Percentiles rank a stretch among this genome's conserved stretches.
Conservation (phyloP, 768 basidiomycete species). For the Polyporus arcularius region DNA sequence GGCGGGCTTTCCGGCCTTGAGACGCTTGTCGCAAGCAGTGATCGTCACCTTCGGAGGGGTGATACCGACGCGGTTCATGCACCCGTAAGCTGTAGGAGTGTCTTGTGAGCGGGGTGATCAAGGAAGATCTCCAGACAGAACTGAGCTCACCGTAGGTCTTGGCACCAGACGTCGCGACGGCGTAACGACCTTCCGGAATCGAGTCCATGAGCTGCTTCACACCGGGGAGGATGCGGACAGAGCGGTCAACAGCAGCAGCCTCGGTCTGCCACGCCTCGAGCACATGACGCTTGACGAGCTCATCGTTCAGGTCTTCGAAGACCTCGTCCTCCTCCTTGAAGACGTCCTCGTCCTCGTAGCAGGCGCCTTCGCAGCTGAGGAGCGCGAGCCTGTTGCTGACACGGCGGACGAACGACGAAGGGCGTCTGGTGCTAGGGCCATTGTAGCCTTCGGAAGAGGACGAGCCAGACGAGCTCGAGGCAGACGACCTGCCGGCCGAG, state of each 20-base stretch:
- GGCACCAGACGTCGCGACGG: slow-evolving; percentile 74
- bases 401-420: slow-evolving; percentile 47
- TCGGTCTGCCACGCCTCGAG: slow-evolving; percentile 57
- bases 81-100: slow-evolving; percentile 51
- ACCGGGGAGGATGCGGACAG: slow-evolving; percentile 72
- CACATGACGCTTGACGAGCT: slow-evolving; percentile 23
- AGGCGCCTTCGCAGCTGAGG: slow-evolving; percentile 31
- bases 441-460: slow-evolving; percentile 38
- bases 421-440: slow-evolving; percentile 33
- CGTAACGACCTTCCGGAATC: slow-evolving; percentile 62
- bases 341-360: slow-evolving; percentile 37
- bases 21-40: slow-evolving; percentile 74
- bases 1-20: slow-evolving; percentile 64
- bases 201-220: slow-evolving; percentile 65
- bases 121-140: background rate
- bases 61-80: slow-evolving; percentile 70
- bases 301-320: slow-evolving; percentile 16
- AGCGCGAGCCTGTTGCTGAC: slow-evolving; percentile 37
- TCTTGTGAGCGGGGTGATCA: slow-evolving; percentile 11
- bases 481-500: slow-evolving; percentile 37
- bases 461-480: slow-evolving; percentile 43
- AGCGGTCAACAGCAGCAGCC: slow-evolving; percentile 55
- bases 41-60: slow-evolving; percentile 66
- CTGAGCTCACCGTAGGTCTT: slow-evolving; percentile 58
- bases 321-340: slow-evolving; percentile 19